Base-by-base conservation (phyloP, 345 rosid species). In the Turritis glabra region DNA sequence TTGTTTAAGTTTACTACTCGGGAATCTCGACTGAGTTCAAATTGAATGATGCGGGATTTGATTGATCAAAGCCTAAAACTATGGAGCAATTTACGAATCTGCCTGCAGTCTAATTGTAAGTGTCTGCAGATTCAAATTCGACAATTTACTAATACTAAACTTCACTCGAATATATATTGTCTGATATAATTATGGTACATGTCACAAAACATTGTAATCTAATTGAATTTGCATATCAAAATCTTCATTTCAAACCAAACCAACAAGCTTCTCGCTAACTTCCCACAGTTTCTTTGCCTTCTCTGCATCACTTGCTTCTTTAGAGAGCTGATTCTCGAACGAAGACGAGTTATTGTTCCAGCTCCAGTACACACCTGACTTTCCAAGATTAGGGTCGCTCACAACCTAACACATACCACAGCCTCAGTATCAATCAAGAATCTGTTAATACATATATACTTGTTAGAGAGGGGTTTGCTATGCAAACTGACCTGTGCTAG, bases 321-420 rank as follows among this genome's bases (percentile, higher is more conserved):
- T 80, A 9, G 96, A 91, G 29, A 91, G 73, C 81, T 87, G 94
- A 83, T 93, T 91, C 87, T 93, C 94, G 60, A 90, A 93, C 11
- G 96, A 90, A 21, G 91, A 88, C 1, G 98, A 90, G 76, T 79
- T 80, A 72, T 90, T 91, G 84, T 93, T 93, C 98, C 96, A 91
- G 82, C 96, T 93, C 97, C 98, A 91, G 68, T 93, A 91, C 23
- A 89, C 96, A 3, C 97, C 96, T 5, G 97, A 93, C 79, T 93
- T 91, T 21, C 86, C 84, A 82, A 91, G 82, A 81, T 90, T 89
- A 27, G 92, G 91, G 30, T 91, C 96, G 52, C 97, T 88, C 33
- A 89, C 98, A 41, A 93, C 98, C 98, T 88, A 17, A 74, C 64
- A 59, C 61, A 30, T 29, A 52, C 51, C 52, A 52, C n/a, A 68